phyloP scores from a whole-genome alignment of 2,329 filamentous ascomycete species.

The Aspergillus bombycis region DNA sequence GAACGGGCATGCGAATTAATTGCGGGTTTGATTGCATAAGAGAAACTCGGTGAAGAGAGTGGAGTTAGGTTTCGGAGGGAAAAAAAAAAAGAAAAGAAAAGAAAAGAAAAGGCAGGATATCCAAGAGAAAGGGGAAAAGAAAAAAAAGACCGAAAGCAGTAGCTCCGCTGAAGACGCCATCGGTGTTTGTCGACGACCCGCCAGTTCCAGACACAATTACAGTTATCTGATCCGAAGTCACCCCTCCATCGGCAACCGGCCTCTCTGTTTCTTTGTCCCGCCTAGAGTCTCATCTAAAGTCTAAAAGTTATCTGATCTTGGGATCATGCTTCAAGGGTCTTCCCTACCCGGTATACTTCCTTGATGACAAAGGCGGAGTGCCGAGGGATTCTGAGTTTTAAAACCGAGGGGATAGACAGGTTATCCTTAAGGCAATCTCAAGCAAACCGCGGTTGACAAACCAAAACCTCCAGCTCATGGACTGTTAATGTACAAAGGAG shows the following conservation, averaged over 20 bases:
- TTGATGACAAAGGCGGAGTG: background rate
- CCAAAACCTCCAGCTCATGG: no score
- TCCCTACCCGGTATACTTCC: background rate
- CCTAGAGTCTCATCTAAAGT: background rate
- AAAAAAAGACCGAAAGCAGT: background rate
- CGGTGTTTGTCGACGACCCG: background rate
- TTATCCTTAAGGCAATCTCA: background rate
- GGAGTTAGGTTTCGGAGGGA: background rate
- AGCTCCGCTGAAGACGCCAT: background rate
- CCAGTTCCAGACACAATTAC: background rate
- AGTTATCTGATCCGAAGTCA: conserved; percentile 17
- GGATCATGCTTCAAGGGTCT: background rate
- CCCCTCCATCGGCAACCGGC: background rate
- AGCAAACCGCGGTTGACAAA: background rate
- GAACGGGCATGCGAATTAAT: background rate
- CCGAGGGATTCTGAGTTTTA: background rate
- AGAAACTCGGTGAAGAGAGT: background rate
- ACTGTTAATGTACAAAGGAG: background rate
- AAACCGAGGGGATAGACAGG: background rate
- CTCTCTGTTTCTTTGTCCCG: background rate
- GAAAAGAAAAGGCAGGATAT: background rate
- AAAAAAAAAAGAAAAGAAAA: no score
- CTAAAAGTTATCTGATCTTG: conserved; percentile 12
- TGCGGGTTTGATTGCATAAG: background rate
- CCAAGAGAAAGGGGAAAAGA: background rate